These are phyloP conservation scores for Botrytis paeoniae DNA, from an alignment of 2,329 filamentous ascomycete species.

Conservation along the genomic window DNA sequence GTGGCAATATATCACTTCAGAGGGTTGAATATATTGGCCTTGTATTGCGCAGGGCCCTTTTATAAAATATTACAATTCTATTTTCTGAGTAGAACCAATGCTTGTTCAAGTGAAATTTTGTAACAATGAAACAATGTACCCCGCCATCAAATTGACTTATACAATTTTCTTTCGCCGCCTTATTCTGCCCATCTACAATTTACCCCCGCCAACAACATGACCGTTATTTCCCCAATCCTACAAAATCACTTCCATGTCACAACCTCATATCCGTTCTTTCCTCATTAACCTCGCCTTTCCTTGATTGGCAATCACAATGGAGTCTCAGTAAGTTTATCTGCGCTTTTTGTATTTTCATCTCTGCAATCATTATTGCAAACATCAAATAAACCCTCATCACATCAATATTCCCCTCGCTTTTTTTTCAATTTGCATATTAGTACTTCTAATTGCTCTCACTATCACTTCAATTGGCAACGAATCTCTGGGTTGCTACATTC, in stretches of 20 bases:
- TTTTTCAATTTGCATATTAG: not conserved
- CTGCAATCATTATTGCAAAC: not conserved
- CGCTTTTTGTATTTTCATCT: not conserved
- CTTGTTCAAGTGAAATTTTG: not conserved
- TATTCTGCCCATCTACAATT: not conserved
- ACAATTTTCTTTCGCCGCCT: slow-evolving; percentile 2
- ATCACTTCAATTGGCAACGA: not conserved
- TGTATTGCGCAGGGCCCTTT: not conserved
- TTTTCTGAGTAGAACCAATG: not conserved
- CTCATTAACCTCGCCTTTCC: not conserved
- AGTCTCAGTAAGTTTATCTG: not conserved
- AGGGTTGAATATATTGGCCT: not conserved
- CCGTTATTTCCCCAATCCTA: not conserved
- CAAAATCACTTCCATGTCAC: not conserved
- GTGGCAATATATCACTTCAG: not conserved
- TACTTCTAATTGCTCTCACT: not conserved
- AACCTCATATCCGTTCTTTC: not conserved
- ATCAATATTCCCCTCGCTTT: not conserved
- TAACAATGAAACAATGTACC: not conserved
- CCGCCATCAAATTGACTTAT: not conserved
- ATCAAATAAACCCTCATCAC: not conserved
- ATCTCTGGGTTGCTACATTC: not conserved
- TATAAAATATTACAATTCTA: not conserved
- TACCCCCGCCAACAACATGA: slow-evolving; percentile 2
- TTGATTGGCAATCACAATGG: not conserved